Evolutionary conservation across 495 filamentous ascomycete genomes (phyloP).

Genomic region (Aspergillus egyptiacus): DNA sequence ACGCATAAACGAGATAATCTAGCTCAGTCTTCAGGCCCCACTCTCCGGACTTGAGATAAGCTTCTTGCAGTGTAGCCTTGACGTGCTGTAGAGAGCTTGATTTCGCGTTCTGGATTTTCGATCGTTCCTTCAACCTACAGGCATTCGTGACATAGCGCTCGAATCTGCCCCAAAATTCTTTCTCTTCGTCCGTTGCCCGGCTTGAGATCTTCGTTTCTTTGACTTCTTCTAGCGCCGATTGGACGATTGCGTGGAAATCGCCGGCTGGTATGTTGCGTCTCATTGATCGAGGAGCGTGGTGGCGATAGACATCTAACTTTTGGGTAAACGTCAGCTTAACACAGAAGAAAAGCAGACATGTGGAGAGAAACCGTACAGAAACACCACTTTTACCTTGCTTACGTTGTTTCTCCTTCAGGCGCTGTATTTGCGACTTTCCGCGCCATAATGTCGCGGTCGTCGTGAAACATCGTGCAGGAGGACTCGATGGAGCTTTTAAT

Average conservation of each 20-base stretch:
- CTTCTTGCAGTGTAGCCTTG: conserved; percentile 44
- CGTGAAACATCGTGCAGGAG: conserved; percentile 28
- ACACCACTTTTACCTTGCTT: background rate
- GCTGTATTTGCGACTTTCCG: conserved; percentile 18
- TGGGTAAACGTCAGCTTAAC: background rate
- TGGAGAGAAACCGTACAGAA: background rate
- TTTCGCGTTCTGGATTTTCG: conserved; percentile 6
- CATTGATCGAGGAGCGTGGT: background rate
- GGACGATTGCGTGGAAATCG: conserved; percentile 29
- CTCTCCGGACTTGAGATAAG: conserved; percentile 46
- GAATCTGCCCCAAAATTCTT: conserved; percentile 29
- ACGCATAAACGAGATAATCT: conserved; percentile 53
- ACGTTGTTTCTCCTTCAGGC: background rate
- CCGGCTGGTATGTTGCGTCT: conserved; percentile 7
- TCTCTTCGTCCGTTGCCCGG: background rate
- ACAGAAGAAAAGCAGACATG: background rate
- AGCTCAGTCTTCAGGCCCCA: conserved; percentile 50
- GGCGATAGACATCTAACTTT: background rate
- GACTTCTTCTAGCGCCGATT: conserved; percentile 24
- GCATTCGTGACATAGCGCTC: conserved; percentile 35
- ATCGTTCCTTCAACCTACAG: conserved; percentile 22
- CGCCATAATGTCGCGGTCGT: conserved; percentile 27
- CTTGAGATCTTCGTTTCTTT: conserved; percentile 13
- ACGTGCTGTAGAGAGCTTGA: conserved; percentile 20
- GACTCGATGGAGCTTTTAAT: conserved; percentile 23